phyloP scores from a whole-genome alignment of 805 yeast genomes.

The Kuraishia hungarica region DNA sequence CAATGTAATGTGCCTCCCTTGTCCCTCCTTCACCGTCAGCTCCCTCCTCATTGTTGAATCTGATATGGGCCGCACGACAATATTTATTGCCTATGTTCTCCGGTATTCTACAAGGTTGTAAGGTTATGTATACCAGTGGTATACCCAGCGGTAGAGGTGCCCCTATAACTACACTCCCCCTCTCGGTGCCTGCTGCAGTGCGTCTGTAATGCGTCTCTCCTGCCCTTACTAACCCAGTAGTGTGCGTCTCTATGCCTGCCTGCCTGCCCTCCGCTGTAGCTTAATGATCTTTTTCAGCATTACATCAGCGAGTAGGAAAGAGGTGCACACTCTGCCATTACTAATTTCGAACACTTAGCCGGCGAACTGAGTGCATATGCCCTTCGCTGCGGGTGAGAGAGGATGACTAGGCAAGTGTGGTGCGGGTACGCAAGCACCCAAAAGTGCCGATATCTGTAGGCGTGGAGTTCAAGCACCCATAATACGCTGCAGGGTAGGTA shows the following conservation, averaged over 20 bases:
- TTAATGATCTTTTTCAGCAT: background rate
- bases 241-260: background rate
- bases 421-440: background rate
- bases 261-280: background rate
- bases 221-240: background rate
- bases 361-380: background rate
- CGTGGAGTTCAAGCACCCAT: background rate
- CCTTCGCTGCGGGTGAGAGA: background rate
- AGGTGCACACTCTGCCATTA: background rate
- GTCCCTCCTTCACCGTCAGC: too few species aligned
- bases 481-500: background rate
- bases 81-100: too few species aligned
- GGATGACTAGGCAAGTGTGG: background rate
- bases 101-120: too few species aligned
- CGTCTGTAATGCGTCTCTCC: background rate
- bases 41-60: too few species aligned
- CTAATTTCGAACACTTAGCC: background rate
- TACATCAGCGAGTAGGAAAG: background rate
- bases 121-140: too few species aligned
- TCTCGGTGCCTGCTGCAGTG: slow-evolving; percentile 1
- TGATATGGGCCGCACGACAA: too few species aligned
- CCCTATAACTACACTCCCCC: background rate
- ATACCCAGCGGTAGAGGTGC: too few species aligned
- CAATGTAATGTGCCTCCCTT: too few species aligned
- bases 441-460: background rate